Evolutionary conservation across 257 asterid genomes (phyloP).

Genomic region (Salvia hispanica): DNA sequence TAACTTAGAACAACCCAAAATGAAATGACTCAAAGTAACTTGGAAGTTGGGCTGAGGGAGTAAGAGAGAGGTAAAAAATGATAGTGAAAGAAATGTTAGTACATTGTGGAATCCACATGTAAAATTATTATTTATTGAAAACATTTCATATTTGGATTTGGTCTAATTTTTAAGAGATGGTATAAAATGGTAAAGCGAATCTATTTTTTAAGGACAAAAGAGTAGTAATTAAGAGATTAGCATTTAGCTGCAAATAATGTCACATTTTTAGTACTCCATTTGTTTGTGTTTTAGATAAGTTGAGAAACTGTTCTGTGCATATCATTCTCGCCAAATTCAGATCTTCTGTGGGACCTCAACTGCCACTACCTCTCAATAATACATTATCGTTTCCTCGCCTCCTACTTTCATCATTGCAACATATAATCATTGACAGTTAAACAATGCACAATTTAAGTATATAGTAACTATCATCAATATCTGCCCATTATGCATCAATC

Average conservation of each 20-base stretch:
- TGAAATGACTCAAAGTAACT: too few species aligned
- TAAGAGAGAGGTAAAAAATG: too few species aligned
- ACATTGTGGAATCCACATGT: too few species aligned
- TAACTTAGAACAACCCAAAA: too few species aligned
- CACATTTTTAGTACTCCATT: background rate
- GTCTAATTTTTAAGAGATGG: too few species aligned
- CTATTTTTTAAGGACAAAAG: too few species aligned
- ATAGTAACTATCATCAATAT: background rate
- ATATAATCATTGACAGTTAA: background rate
- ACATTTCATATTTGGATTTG: too few species aligned
- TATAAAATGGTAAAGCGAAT: too few species aligned
- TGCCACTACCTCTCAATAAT: conserved; percentile 26
- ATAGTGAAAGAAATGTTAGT: too few species aligned
- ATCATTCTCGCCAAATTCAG: conserved; percentile 24
- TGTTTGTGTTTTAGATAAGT: background rate
- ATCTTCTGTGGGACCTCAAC: conserved; percentile 33
- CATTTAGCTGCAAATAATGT: conserved; percentile 6
- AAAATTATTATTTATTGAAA: too few species aligned
- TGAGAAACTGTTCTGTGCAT: conserved; percentile 20
- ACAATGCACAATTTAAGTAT: background rate
- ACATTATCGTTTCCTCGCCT: background rate
- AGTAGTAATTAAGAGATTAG: too few species aligned
- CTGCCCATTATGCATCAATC: conserved; percentile 3
- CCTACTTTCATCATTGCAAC: conserved; percentile 28
- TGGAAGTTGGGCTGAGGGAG: too few species aligned